These are phyloP conservation scores for Globisporangium nunn DNA, from an alignment of 352 stramenopile species.

Conservation along the genomic window DNA sequence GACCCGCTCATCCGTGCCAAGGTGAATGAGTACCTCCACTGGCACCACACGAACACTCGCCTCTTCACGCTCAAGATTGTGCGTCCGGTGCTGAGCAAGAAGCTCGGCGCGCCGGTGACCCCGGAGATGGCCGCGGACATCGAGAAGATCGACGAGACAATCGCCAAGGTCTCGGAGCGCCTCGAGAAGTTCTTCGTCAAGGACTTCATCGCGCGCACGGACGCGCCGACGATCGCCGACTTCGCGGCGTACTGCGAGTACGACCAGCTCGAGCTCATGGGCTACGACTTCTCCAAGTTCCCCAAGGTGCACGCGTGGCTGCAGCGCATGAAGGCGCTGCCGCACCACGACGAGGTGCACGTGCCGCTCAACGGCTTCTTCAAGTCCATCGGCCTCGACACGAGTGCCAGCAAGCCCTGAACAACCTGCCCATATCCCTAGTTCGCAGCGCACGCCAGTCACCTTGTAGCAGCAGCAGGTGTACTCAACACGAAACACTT, in stretches of 20 bases:
- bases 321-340: conserved; percentile 42
- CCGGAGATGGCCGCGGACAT: conserved; percentile 28
- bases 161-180: conserved; percentile 25
- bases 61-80: conserved; percentile 43
- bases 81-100: conserved; percentile 23
- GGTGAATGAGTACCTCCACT: conserved; percentile 64
- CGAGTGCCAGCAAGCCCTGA: no score
- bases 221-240: conserved; percentile 56
- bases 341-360: conserved; percentile 51
- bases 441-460: no score
- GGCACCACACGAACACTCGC: conserved; percentile 56
- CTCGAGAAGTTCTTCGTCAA: conserved; percentile 46
- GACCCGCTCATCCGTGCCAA: conserved; percentile 38
- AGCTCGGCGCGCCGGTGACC: conserved; percentile 21
- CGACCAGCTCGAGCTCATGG: conserved; percentile 55
- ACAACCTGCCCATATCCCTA: no score
- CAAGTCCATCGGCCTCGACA: not conserved
- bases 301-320: conserved; percentile 45
- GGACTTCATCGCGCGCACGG: conserved; percentile 38
- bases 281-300: conserved; percentile 46
- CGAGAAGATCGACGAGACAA: conserved; percentile 24
- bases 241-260: conserved; percentile 52
- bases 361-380: conserved; percentile 13
- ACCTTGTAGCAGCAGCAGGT: no score
- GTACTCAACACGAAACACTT: no score